phyloP scores from a whole-genome alignment of 2,329 filamentous ascomycete species.

The Pseudocercospora fijiensis region DNA sequence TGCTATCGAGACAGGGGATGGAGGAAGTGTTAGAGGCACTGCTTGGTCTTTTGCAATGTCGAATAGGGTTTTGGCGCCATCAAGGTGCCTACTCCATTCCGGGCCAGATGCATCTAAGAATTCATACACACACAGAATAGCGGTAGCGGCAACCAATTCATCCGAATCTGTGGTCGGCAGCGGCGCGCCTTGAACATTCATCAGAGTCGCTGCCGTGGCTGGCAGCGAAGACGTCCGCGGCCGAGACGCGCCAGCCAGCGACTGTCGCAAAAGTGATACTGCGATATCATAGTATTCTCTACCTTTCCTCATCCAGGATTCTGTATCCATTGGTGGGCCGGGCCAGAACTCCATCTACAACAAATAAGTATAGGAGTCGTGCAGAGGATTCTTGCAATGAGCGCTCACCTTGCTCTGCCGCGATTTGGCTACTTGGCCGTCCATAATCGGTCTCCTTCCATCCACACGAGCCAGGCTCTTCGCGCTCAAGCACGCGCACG shows the following conservation, averaged over 20 bases:
- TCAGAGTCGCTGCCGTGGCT: constrained; percentile 26
- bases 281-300: constrained; percentile 59
- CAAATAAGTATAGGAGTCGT: constrained; percentile 13
- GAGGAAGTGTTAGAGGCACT: constrained; percentile 48
- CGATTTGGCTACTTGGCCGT: constrained; percentile 42
- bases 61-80: constrained; percentile 63
- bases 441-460: constrained; percentile 52
- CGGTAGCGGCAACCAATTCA: constrained; percentile 63
- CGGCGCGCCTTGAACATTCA: constrained; percentile 25
- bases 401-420: constrained; percentile 28
- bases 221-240: constrained; percentile 31
- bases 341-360: constrained; percentile 53
- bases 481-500: constrained; percentile 61
- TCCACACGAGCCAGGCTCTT: constrained; percentile 59
- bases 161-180: constrained; percentile 51
- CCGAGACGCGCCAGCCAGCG: constrained; percentile 33
- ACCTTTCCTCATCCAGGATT: constrained; percentile 57
- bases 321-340: constrained; percentile 37
- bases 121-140: constrained; percentile 67
- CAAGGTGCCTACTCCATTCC: constrained; percentile 65
- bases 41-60: constrained; percentile 54
- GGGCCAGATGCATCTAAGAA: constrained; percentile 64
- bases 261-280: constrained; percentile 37
- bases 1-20: constrained; percentile 37
- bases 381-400: not conserved